Conservation (phyloP, 2,329 filamentous ascomycete species). For the Aspergillus quadrilineatus region DNA sequence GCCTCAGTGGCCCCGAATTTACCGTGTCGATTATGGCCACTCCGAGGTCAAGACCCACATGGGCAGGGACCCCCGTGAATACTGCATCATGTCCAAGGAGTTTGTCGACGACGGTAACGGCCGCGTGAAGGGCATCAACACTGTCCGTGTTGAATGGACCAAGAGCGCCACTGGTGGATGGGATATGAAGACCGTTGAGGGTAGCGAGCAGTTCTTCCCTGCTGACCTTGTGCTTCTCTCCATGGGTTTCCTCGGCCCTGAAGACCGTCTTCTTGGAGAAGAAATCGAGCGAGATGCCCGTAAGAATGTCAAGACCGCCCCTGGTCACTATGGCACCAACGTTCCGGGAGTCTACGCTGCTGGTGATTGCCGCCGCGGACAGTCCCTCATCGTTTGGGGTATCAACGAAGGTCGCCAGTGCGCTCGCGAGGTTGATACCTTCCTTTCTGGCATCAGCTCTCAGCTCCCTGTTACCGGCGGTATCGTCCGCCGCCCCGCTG, state of each 20-base stretch:
- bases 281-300: slow-evolving; percentile 85
- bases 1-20: slow-evolving; percentile 97
- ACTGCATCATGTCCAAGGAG: slow-evolving; percentile 97
- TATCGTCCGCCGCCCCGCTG: slow-evolving; percentile 76
- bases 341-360: slow-evolving; percentile 86
- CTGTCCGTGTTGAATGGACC: slow-evolving; percentile 92
- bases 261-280: slow-evolving; percentile 83
- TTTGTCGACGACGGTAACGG: slow-evolving; percentile 87
- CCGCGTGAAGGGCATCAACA: slow-evolving; percentile 93
- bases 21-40: slow-evolving; percentile 98
- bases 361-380: slow-evolving; percentile 90
- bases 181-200: slow-evolving; percentile 98
- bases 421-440: slow-evolving; percentile 87
- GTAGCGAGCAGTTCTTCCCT: slow-evolving; percentile 92
- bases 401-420: slow-evolving; percentile 96
- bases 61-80: slow-evolving; percentile 93
- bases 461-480: slow-evolving; percentile 86
- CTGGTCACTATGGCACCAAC: slow-evolving; percentile 86
- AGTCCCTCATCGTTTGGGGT: slow-evolving; percentile 95
- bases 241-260: slow-evolving; percentile 95
- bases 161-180: slow-evolving; percentile 84
- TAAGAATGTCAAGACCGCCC: slow-evolving; percentile 93
- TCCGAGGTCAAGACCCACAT: slow-evolving; percentile 94
- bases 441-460: slow-evolving; percentile 72
- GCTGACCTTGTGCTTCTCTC: slow-evolving; percentile 91